Evolutionary conservation across 2,329 filamentous ascomycete species (phyloP), one percentile per base, ranked within the genome.

Genomic region (Fusarium hainanense): DNA sequence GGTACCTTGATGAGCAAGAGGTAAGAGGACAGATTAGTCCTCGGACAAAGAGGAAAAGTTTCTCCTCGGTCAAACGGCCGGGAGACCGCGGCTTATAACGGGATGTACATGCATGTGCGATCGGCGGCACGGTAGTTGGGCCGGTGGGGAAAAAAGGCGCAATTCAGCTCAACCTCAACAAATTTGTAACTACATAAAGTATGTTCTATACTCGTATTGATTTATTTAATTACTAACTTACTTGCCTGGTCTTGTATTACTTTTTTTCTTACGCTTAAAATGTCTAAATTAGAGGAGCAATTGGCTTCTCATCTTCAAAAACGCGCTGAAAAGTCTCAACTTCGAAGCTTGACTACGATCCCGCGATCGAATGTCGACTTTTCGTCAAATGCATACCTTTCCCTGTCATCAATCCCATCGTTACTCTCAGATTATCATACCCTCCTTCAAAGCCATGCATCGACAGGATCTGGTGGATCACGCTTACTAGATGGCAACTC

Each of bases 361-460:
- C 91, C 91, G 0, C 85, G 90, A 2, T 88, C 85, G 21, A 91
- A 88, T 23, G 87, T 90, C 50, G 93, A 97, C 80, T 92, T 97
- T 75, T 90, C 90, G 23, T 94, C 93, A 75, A 91, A 94, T 77
- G 88, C 88, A 58, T 92, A 96, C 76, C 93, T 97, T 62, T 93
- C 94, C 50, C 90, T 94, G 8, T 90, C 92, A 1, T 77, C 76
- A 4, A 77, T 81, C 34, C 75, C 79, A 0, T 77, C 75, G 16
- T 57, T 88, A 10, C 90, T 92, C 79, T 85, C 89, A 75, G 90
- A 88, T 10, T 94, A 90, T 76, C 83, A 95, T 20, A 59, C 68
- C 4, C 71, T 77, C 0, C 68, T 85, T 13, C 71, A 78, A 23
- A 64, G 63, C 4, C 57, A 71, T 43, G 52, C 60, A 37, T 55